Base-by-base conservation (phyloP, 768 basidiomycete species). In the Ramaria sp. region DNA sequence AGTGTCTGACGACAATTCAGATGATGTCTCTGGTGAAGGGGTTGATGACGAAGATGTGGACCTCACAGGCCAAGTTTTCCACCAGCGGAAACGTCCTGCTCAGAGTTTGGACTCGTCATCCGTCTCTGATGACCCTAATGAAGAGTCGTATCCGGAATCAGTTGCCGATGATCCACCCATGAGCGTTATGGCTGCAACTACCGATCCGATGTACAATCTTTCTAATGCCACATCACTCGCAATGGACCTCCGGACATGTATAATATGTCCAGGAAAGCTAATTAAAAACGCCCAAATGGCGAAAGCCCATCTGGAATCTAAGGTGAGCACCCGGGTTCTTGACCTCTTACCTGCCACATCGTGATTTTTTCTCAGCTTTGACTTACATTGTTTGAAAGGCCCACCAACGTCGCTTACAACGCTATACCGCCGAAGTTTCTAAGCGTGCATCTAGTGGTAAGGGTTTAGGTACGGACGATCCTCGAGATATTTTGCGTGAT, bases 181-280 rank as follows among this genome's bases (percentile, higher is more conserved):
- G 61, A 74, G 80, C 7, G 72, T 88, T 43, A 63, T 72, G 42
- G 77, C 84, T 63, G 86, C 79, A 11, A 74, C 88, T 48, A 68
- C 70, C 24, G 77, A 87, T 54, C 83, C 88, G 0, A 62, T 91
- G 34, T 86, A 83, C 66, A 65, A 78, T 61, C 69, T 83, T 34
- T 77, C 81, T 4, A 60, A 78, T 11, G 33, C 27, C 27, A 27
- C 51, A 7, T 15, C 31, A 24, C 11, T 11, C 73, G 82, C 22
- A 77, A 82, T 3, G 51, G 78, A 78, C 22, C 65, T 79, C 37
- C 76, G 77, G 60, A 76, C 73, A 9, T 90, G 88, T 65, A 73
- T 82, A 7, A 64, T 85, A 5, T 91, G 88, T 67, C 86, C 84
- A 11, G 82, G 81, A 39, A 91, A 87, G 65, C 64, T 75, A n/a